phyloP scores from a whole-genome alignment of 306 rosid species.

The Prunus mira region DNA sequence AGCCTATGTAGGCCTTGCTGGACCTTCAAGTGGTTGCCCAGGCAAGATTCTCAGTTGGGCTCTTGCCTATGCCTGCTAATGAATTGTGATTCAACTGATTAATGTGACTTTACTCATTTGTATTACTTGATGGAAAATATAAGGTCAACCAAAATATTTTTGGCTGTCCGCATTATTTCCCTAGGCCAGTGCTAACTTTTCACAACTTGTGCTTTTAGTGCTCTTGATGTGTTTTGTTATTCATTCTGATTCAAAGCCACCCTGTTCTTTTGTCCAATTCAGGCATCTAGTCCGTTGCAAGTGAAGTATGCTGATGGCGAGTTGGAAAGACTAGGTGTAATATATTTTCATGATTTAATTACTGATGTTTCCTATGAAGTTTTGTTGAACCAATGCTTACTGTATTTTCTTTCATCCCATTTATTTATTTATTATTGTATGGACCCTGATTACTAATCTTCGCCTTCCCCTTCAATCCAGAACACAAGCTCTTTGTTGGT shows the following conservation, averaged over 20 bases:
- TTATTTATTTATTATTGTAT: conserved; percentile 11
- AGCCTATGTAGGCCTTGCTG: conserved; percentile 37
- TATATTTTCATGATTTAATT: conserved; percentile 28
- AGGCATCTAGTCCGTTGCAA: conserved; percentile 99
- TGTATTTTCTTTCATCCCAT: conserved; percentile 5
- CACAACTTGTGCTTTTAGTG: conserved; percentile 13
- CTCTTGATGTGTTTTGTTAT: conserved; percentile 23
- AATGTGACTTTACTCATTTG: conserved; percentile 1
- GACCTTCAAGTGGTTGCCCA: conserved; percentile 32
- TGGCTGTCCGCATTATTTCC: conserved; percentile 8
- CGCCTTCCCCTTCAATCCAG: conserved; percentile 42
- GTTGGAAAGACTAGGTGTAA: conserved; percentile 93
- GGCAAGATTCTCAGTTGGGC: conserved; percentile 34
- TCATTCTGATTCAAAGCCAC: conserved; percentile 25
- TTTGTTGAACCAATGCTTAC: conserved; percentile 13
- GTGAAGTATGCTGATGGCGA: conserved; percentile 99
- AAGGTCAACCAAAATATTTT: conserved; percentile 8
- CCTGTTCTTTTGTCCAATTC: conserved; percentile 45
- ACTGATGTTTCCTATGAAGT: conserved; percentile 12
- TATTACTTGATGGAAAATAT: neutral
- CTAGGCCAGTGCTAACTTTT: neutral
- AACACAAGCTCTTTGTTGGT: conserved; percentile 94
- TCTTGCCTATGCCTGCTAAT: conserved; percentile 31
- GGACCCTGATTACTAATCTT: conserved; percentile 25
- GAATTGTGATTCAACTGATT: conserved; percentile 5